Conservation (phyloP, 108 stramenopile species). For the Aurantiochytrium sp. region DNA sequence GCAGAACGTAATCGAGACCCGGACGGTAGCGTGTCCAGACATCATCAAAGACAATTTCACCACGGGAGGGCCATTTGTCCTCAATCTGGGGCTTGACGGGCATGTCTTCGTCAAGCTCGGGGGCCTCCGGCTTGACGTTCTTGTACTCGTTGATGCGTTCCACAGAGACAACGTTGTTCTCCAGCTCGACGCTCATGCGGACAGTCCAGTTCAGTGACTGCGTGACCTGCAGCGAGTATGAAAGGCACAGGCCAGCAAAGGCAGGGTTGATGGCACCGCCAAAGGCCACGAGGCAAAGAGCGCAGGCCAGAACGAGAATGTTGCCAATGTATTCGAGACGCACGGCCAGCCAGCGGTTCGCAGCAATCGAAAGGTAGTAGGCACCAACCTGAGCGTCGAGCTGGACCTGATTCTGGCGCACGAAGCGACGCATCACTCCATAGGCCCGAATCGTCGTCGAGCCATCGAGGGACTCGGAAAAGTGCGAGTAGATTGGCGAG, state of each 20-base stretch:
- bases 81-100: background rate
- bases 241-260: constrained; percentile 81
- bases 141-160: constrained; percentile 44
- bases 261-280: constrained; percentile 15
- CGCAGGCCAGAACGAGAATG: constrained; percentile 54
- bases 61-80: constrained; percentile 31
- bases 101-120: background rate
- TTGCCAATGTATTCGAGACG: constrained; percentile 78
- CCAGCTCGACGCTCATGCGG: constrained; percentile 77
- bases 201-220: constrained; percentile 85
- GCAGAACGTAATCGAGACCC: constrained; percentile 34
- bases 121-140: constrained; percentile 23
- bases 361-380: constrained; percentile 67
- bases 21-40: constrained; percentile 20
- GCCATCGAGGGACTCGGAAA: constrained; percentile 84
- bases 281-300: constrained; percentile 59
- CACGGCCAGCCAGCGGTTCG: constrained; percentile 91
- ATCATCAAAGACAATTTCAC: constrained; percentile 28
- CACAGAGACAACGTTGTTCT: constrained; percentile 68
- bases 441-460: constrained; percentile 84
- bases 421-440: constrained; percentile 58
- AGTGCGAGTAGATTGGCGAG: constrained; percentile 78
- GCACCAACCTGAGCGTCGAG: constrained; percentile 62
- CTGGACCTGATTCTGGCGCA: background rate
- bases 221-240: constrained; percentile 75